phyloP scores from a whole-genome alignment of 495 filamentous ascomycete species.

The Penicillium salamii region DNA sequence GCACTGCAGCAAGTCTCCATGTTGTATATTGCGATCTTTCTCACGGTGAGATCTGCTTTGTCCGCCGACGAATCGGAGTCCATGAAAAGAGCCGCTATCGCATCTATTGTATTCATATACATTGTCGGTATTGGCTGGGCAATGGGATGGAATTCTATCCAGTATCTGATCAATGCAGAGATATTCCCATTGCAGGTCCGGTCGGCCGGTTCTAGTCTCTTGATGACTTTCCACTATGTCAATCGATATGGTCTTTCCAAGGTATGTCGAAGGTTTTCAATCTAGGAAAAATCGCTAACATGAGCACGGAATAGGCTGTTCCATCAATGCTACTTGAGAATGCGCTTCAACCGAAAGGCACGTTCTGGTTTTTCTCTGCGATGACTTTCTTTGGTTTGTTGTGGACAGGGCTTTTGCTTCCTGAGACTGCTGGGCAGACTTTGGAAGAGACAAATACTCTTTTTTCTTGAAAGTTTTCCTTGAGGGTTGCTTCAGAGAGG shows the following conservation, averaged over 20 bases:
- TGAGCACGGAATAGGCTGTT: conserved; percentile 20
- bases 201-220: conserved; percentile 17
- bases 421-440: conserved; percentile 16
- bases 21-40: conserved; percentile 59
- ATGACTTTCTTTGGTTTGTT: conserved; percentile 47
- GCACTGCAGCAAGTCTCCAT: conserved; percentile 52
- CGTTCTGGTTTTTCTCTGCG: conserved; percentile 61
- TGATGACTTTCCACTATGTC: conserved; percentile 53
- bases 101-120: conserved; percentile 56
- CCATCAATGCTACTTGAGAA: conserved; percentile 46
- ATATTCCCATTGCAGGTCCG: conserved; percentile 53
- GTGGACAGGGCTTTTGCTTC: conserved; percentile 46
- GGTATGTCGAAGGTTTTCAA: conserved; percentile 16
- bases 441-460: conserved; percentile 12
- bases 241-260: conserved; percentile 55
- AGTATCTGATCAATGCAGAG: conserved; percentile 66
- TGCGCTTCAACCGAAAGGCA: conserved; percentile 30
- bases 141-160: conserved; percentile 64
- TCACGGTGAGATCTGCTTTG: conserved; percentile 39
- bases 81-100: conserved; percentile 29
- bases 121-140: conserved; percentile 60
- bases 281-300: neutral
- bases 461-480: neutral
- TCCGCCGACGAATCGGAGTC: conserved; percentile 2
- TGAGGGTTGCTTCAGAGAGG: no score